Conservation (phyloP, 192 early-diverging fungal species). For the Fimicolochytrium jonesii region DNA sequence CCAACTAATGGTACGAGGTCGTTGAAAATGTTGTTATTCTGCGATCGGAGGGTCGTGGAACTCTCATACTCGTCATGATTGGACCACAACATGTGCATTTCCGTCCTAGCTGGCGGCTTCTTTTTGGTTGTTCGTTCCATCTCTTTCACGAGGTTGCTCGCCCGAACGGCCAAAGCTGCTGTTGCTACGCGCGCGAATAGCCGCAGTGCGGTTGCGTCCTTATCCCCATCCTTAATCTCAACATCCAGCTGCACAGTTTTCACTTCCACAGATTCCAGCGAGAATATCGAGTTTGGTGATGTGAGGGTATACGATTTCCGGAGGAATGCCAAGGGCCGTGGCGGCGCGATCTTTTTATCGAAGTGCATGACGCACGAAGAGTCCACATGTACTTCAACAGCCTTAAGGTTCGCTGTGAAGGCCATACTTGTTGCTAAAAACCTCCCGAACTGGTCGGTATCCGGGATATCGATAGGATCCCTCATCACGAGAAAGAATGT, state of each 20-base stretch:
- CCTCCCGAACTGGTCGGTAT: slow-evolving; percentile 56
- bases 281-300: slow-evolving; percentile 71
- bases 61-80: slow-evolving; percentile 75
- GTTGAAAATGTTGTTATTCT: slow-evolving; percentile 60
- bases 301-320: slow-evolving; percentile 33
- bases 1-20: slow-evolving; percentile 65
- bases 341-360: slow-evolving; percentile 60
- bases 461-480: slow-evolving; percentile 69
- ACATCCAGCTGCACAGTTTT: slow-evolving; percentile 53
- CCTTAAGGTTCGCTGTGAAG: slow-evolving; percentile 70
- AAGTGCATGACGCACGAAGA: slow-evolving; percentile 52
- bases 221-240: slow-evolving; percentile 25
- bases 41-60: slow-evolving; percentile 40
- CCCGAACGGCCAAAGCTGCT: slow-evolving; percentile 54
- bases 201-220: slow-evolving; percentile 7
- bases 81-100: slow-evolving; percentile 66
- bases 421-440: slow-evolving; percentile 69
- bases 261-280: slow-evolving; percentile 57
- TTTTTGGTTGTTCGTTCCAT: slow-evolving; percentile 91
- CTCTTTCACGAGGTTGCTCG: slow-evolving; percentile 54
- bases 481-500: slow-evolving; percentile 73
- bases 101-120: slow-evolving; percentile 65
- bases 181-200: slow-evolving; percentile 69
- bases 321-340: slow-evolving; percentile 55
- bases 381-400: slow-evolving; percentile 65